Evolutionary conservation across 805 yeast species (phyloP), one percentile per base, ranked within the genome.

Genomic region (Yamadazyma endophytica): DNA sequence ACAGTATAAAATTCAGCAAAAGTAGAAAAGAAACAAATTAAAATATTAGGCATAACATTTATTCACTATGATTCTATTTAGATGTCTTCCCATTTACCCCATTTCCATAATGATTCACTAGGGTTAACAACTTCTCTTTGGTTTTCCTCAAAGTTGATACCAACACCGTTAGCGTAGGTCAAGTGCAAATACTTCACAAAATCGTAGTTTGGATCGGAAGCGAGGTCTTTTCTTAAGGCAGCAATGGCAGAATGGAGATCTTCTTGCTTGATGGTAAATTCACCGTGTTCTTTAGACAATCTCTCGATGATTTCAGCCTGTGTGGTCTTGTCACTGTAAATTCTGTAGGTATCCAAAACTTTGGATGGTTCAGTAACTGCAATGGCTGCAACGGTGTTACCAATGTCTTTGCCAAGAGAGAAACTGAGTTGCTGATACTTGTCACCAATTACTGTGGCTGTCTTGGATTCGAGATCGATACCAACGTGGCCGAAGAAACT

Each of bases 301-400:
- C 12, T n/a, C 13, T 24, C 17, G n/a, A 13, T 18, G 6, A n/a
- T n/a, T 24, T 24, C 15, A 13, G 15, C 61, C 19, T 61, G 49
- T 0, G 73, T 46, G 24, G 62, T 49, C n/a, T 32, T 41, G 21
- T 61, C 73, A 13, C 77, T 67, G 30, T 57, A 59, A 20, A 73
- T 47, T 45, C 68, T 61, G 13, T 75, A 36, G 13, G 29, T 40
- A 37, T 74, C 68, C 16, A 79, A 78, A 13, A 75, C 43, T 4
- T 49, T 28, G 0, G 59, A 25, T 5, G 62, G 58, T 24, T 65
- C 60, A 6, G 40, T 37, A 13, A 74, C 50, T 8, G 64, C 68
- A 26, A 73, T 37, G 9, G 66, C 46, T 13, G 71, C 73, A 28
- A 68, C 48, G 4, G 55, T 40, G 20, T 63, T 55, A 13, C 75